Evolutionary conservation across 176 grass and related monocot genomes (phyloP).

Genomic region (Oropetium thomaeum): DNA sequence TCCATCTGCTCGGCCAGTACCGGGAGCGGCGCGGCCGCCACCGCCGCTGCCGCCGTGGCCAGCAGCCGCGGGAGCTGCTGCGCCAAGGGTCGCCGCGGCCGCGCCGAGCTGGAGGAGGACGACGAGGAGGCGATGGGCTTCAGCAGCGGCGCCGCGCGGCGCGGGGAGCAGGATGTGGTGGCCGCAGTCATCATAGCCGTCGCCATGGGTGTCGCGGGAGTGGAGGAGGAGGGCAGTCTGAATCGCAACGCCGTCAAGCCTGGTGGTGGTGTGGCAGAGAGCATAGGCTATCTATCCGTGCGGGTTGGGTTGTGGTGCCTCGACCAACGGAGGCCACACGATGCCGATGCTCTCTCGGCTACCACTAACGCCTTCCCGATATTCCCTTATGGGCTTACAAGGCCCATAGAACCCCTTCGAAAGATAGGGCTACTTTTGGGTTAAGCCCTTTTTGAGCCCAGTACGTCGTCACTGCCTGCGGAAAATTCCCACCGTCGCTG

Average conservation of each 20-base stretch:
- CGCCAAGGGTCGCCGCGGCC: constrained; percentile 7
- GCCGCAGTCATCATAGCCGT: constrained; percentile 48
- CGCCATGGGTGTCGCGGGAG: constrained; percentile 35
- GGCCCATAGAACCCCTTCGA: neutral
- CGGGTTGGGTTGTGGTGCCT: constrained; percentile 21
- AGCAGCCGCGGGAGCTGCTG: constrained; percentile 36
- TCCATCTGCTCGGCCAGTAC: constrained; percentile 95
- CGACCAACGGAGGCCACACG: constrained; percentile 29
- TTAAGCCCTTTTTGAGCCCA: neutral
- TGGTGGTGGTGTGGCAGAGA: constrained; percentile 14
- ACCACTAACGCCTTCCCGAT: constrained; percentile 14
- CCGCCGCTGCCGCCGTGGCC: constrained; percentile 47
- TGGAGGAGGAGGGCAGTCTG: neutral
- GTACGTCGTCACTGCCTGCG: too few species aligned
- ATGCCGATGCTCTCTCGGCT: constrained; percentile 23
- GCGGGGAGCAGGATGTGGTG: constrained; percentile 46
- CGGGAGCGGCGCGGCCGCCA: constrained; percentile 53
- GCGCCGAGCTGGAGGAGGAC: neutral
- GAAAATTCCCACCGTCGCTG: too few species aligned
- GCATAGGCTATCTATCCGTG: constrained; percentile 58
- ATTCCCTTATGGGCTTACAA: neutral
- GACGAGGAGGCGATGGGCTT: constrained; percentile 38
- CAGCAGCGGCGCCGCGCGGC: constrained; percentile 24
- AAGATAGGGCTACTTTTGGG: neutral
- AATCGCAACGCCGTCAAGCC: neutral